Evolutionary conservation across 176 grass and related monocot species (phyloP).

Genomic region (Aegilops longissima): DNA sequence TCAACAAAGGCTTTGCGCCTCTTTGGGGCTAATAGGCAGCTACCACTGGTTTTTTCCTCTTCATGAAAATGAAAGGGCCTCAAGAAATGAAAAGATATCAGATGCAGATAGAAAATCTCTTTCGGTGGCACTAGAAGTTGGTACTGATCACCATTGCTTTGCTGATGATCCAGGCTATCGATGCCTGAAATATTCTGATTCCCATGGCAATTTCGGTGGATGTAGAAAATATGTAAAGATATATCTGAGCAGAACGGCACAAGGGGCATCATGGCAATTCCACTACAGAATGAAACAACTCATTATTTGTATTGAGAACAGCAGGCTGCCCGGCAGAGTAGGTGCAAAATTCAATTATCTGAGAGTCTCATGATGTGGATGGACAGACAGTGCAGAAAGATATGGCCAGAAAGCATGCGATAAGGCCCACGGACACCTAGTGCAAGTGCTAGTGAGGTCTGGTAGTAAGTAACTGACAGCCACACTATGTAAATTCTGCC

Average conservation of each 20-base stretch:
- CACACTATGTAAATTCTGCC: background rate
- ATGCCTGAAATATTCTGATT: background rate
- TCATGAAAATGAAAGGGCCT: background rate
- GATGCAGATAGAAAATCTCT: background rate
- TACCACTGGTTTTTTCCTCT: background rate
- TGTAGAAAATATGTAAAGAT: background rate
- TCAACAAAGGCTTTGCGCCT: conserved; percentile 20
- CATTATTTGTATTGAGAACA: background rate
- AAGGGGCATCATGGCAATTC: background rate
- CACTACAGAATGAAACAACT: background rate
- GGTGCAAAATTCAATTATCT: background rate
- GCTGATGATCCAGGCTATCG: too few relatives aligned
- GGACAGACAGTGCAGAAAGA: background rate
- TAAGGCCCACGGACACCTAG: background rate
- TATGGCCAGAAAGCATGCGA: background rate
- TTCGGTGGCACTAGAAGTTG: background rate
- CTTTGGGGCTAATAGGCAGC: conserved; percentile 8
- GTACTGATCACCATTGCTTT: background rate
- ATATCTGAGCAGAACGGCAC: background rate
- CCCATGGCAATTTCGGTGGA: background rate
- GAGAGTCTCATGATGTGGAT: background rate
- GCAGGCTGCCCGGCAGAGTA: background rate
- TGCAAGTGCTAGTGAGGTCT: background rate
- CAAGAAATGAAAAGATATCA: background rate
- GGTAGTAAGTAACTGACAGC: too few relatives aligned